A percentile compares a stretch with the other conserved stretches of the same genome.
Conservation (phyloP, 306 rosid species). For the Inga leiocalycina region DNA sequence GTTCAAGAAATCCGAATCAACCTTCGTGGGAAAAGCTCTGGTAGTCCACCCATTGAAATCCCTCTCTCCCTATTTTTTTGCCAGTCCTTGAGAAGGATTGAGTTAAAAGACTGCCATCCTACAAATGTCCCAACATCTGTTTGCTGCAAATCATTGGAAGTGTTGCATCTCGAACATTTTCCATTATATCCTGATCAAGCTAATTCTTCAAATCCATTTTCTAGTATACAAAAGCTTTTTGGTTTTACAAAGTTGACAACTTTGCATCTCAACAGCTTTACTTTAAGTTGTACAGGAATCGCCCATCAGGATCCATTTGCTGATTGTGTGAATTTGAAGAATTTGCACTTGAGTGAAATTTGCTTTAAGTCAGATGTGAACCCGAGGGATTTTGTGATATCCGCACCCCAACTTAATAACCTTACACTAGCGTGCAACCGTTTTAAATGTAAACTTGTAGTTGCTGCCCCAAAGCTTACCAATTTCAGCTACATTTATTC, state of each 20-base stretch:
- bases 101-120: constrained; percentile 51
- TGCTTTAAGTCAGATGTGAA: constrained; percentile 42
- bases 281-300: constrained; percentile 36
- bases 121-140: constrained; percentile 32
- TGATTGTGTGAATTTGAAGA: constrained; percentile 47
- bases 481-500: constrained; percentile 48
- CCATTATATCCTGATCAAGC: constrained; percentile 33
- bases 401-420: constrained; percentile 48
- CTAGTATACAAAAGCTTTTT: constrained; percentile 36
- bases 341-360: constrained; percentile 45
- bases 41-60: constrained; percentile 54
- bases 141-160: constrained; percentile 36
- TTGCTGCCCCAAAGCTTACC: constrained; percentile 49
- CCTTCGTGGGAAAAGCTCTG: constrained; percentile 44
- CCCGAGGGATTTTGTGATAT: constrained; percentile 50
- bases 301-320: constrained; percentile 41
- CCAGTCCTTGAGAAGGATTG: constrained; percentile 47
- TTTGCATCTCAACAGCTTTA: constrained; percentile 46
- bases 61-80: constrained; percentile 44
- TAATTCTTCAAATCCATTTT: constrained; percentile 39
- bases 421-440: constrained; percentile 43
- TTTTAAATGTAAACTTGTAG: constrained; percentile 45
- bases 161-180: constrained; percentile 44
- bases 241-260: constrained; percentile 51
- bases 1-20: constrained; percentile 49